phyloP scores from a whole-genome alignment of 345 rosid genomes.

The Pugionium dolabratum region DNA sequence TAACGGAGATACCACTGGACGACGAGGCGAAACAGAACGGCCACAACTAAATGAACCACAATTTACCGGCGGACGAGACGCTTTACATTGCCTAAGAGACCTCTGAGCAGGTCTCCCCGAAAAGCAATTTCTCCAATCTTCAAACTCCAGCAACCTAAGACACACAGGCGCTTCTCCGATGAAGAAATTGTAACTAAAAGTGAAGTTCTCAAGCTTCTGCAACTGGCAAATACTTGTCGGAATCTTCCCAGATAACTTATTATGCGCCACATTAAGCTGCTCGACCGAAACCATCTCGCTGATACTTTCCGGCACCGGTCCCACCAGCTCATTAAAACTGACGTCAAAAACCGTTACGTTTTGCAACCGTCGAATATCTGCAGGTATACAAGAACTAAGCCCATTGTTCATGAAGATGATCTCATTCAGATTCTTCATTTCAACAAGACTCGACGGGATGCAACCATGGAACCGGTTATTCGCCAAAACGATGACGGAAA shows the following conservation, averaged over 20 bases:
- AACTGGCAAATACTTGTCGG: constrained; percentile 60
- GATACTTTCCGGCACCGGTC: constrained; percentile 57
- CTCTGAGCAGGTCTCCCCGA: constrained; percentile 60
- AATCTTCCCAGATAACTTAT: constrained; percentile 58
- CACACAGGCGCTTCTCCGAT: constrained; percentile 33
- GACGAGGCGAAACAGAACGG: constrained; percentile 62
- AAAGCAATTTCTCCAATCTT: constrained; percentile 65
- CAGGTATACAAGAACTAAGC: constrained; percentile 62
- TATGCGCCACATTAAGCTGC: constrained; percentile 75
- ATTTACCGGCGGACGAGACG: constrained; percentile 45
- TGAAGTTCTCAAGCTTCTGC: constrained; percentile 67
- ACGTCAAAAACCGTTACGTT: constrained; percentile 34
- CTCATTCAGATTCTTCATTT: constrained; percentile 70
- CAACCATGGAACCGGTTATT: constrained; percentile 75
- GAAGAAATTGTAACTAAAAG: constrained; percentile 65
- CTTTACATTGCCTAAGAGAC: constrained; percentile 54
- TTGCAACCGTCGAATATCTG: constrained; percentile 54
- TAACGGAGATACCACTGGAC: constrained; percentile 61
- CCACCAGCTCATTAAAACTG: constrained; percentile 50
- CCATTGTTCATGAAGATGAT: constrained; percentile 68
- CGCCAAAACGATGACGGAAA: constrained; percentile 74
- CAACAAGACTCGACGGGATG: constrained; percentile 62
- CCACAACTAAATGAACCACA: constrained; percentile 40
- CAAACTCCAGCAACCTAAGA: constrained; percentile 47
- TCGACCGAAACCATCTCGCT: constrained; percentile 64